Evolutionary conservation across 129 eudicot genomes (phyloP), one percentile per base, ranked within the genome.

Genomic region (Kitagawia praeruptora): DNA sequence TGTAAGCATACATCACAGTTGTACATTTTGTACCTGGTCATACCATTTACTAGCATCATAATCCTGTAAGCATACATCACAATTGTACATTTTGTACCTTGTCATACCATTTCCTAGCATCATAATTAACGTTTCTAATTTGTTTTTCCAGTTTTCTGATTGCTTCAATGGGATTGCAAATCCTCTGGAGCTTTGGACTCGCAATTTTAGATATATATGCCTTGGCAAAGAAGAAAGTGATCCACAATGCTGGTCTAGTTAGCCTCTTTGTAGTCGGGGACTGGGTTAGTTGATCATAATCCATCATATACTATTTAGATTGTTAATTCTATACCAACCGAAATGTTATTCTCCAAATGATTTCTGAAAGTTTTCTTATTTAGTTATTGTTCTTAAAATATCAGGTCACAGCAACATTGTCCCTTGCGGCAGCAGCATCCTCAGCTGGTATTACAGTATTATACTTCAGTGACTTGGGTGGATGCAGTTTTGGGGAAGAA

Each of bases 101-200:
- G 28, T 21, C 7, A 10, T n/a, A 0, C 41, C 21, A 66, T 31
- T 70, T 70, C 23, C 42, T 19, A 15, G 23, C 28, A 42, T 40
- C 27, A 21, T 27, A 11, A 73, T n/a, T n/a, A n/a, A 44, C 27
- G n/a, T 45, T 46, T 14, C 19, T 27, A 74, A 31, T 6, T 31
- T 42, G 28, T 27, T 58, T 81, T 80, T 61, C 64, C 91, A 93
- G 98, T 79, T 93, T 87, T 86, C 81, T 93, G 78, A 85, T 93
- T 77, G 96, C 98, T 71, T 87, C 96, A n/a, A 90, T 93, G 98
- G 93, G 92, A 6, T 77, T 93, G 80, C 96, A 88, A 90, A 84
- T 85, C 15, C 75, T 90, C 6, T 93, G 96, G 98, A 88, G 98
- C 79, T 85, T 79, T 76, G 91, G 88, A 45, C 96, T 90, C 12